A percentile compares a stretch with the other conserved stretches of the same genome.
These are phyloP conservation scores for Lactarius quietus DNA, from an alignment of 768 basidiomycete species.

Conservation along the genomic window DNA sequence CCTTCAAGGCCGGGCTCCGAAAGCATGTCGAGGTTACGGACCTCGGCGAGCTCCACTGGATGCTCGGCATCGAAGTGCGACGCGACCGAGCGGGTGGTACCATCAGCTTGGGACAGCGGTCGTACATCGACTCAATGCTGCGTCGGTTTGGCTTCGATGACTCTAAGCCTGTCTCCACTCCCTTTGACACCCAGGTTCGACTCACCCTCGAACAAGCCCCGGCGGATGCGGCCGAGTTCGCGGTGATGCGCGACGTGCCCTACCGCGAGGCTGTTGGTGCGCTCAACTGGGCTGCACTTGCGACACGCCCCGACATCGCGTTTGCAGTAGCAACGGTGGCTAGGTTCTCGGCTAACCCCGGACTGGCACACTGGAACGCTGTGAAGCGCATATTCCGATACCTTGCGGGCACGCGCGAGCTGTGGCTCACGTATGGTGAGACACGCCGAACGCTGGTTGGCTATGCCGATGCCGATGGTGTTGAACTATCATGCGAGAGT, in stretches of 20 bases:
- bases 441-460: conserved; percentile 23
- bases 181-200: no score
- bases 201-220: neutral
- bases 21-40: conserved; percentile 30
- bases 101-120: conserved; percentile 31
- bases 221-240: neutral
- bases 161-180: conserved; percentile 20
- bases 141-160: conserved; percentile 31
- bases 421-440: neutral
- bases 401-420: neutral
- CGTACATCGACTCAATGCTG: conserved; percentile 30
- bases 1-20: conserved; percentile 31
- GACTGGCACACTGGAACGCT: neutral
- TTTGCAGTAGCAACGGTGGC: neutral
- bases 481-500: no score
- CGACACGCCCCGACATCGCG: neutral
- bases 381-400: neutral
- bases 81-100: conserved; percentile 8
- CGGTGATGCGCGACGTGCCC: neutral
- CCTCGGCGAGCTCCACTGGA: no score
- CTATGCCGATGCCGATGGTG: conserved; percentile 20
- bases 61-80: conserved; percentile 17
- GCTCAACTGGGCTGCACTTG: neutral
- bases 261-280: neutral
- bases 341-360: neutral